Evolutionary conservation across 176 grass and related monocot genomes (phyloP).

Genomic region (Eleusine indica): DNA sequence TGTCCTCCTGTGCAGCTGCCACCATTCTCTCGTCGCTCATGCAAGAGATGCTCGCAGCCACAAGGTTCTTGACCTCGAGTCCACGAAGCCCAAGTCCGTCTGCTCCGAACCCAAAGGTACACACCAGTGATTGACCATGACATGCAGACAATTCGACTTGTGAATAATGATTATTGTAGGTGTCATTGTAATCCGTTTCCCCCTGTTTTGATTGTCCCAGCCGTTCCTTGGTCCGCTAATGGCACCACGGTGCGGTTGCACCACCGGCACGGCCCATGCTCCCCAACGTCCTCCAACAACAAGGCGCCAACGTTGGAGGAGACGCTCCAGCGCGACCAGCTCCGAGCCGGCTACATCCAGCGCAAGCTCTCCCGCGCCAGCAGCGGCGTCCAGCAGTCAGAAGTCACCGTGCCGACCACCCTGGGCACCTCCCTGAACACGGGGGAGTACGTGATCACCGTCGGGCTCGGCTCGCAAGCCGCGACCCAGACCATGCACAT

Average conservation of each 20-base stretch:
- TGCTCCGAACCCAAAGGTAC: neutral
- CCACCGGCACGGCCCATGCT: constrained; percentile 71
- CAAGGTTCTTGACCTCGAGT: neutral
- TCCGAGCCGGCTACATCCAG: constrained; percentile 50
- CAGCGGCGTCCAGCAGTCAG: neutral
- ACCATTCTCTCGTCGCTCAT: neutral
- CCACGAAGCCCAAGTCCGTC: neutral
- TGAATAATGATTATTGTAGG: too few species aligned
- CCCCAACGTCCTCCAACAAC: constrained; percentile 22
- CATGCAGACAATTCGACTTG: neutral
- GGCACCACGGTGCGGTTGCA: constrained; percentile 39
- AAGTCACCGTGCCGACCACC: constrained; percentile 27
- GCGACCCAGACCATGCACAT: constrained; percentile 47
- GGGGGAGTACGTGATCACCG: constrained; percentile 56
- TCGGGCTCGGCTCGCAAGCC: constrained; percentile 47
- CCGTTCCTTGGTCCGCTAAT: neutral
- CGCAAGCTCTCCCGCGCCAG: constrained; percentile 12
- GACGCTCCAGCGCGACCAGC: constrained; percentile 54
- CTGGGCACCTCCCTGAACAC: constrained; percentile 41
- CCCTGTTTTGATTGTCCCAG: constrained; percentile 9
- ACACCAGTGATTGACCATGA: too few species aligned
- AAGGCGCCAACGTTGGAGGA: constrained; percentile 23
- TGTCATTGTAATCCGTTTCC: neutral
- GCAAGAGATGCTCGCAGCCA: constrained; percentile 6
- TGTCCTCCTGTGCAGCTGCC: constrained; percentile 6